Conservation (phyloP, 2,329 filamentous ascomycete species). For the Tothia fuscella region DNA sequence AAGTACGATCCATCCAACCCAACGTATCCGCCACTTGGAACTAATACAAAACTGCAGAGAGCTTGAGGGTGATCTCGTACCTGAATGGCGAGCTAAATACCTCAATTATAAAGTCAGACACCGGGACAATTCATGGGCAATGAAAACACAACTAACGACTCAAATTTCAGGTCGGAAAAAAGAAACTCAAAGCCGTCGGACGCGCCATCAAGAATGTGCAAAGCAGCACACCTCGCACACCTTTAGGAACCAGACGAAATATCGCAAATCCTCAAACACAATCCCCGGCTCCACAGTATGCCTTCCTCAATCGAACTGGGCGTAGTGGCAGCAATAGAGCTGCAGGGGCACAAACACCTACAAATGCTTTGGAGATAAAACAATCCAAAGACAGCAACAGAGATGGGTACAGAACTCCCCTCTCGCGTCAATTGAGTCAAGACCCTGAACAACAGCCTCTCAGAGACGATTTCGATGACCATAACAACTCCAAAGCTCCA, state of each 20-base stretch:
- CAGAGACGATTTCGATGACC: slow-evolving; percentile 2
- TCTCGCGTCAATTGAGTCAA: not conserved
- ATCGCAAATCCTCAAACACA: not conserved
- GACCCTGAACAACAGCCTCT: slow-evolving; percentile 3
- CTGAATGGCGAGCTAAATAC: slow-evolving; percentile 92
- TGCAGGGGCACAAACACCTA: too few relatives aligned
- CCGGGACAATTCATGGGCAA: slow-evolving; percentile 13
- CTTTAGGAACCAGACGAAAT: not conserved
- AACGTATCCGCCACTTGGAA: slow-evolving; percentile 10
- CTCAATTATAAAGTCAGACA: slow-evolving; percentile 73
- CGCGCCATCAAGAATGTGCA: slow-evolving; percentile 54
- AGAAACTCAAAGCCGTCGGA: slow-evolving; percentile 73
- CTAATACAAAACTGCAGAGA: slow-evolving; percentile 38
- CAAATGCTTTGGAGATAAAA: too few relatives aligned
- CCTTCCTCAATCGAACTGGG: not conserved
- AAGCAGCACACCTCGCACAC: slow-evolving; percentile 10
- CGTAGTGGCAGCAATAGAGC: too few relatives aligned
- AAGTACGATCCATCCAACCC: slow-evolving; percentile 32
- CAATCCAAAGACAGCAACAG: too few relatives aligned
- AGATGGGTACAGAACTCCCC: too few relatives aligned
- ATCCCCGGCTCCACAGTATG: not conserved
- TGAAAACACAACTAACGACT: slow-evolving; percentile 14
- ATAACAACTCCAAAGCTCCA: slow-evolving; percentile 3
- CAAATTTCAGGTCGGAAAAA: slow-evolving; percentile 56
- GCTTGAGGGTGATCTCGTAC: slow-evolving; percentile 76